phyloP scores from a whole-genome alignment of 2,329 filamentous ascomycete genomes.

The Aureobasidium namibiae region DNA sequence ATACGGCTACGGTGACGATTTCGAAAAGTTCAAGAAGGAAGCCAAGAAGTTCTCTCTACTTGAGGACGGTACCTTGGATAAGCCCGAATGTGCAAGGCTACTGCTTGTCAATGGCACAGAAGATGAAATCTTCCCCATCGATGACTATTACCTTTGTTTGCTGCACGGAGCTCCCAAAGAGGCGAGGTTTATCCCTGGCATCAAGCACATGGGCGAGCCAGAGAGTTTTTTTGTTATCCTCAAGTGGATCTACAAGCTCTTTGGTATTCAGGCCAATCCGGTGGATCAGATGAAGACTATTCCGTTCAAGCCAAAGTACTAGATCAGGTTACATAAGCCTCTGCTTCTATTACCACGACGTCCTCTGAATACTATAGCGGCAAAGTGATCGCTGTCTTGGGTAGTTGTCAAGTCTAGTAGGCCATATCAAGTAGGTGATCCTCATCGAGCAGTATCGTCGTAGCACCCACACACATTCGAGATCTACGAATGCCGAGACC shows the following conservation, averaged over 20 bases:
- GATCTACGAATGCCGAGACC: background rate
- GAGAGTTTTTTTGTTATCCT: slow-evolving; percentile 41
- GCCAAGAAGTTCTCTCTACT: slow-evolving; percentile 47
- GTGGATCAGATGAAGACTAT: slow-evolving; percentile 39
- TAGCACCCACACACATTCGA: background rate
- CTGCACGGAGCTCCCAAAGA: slow-evolving; percentile 47
- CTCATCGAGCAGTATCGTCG: no score
- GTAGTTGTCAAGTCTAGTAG: no score
- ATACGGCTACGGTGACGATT: slow-evolving; percentile 34
- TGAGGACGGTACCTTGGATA: slow-evolving; percentile 47
- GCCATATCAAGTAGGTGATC: no score
- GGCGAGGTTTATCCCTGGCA: slow-evolving; percentile 35
- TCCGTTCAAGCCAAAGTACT: slow-evolving; percentile 39
- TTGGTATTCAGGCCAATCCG: slow-evolving; percentile 35
- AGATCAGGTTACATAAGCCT: background rate
- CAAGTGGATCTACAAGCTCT: slow-evolving; percentile 41
- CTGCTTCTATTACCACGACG: background rate
- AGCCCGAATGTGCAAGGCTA: slow-evolving; percentile 39
- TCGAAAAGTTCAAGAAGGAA: slow-evolving; percentile 41
- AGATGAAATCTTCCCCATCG: slow-evolving; percentile 56
- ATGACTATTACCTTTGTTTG: slow-evolving; percentile 50
- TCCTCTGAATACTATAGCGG: no score
- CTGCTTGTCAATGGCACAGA: slow-evolving; percentile 51
- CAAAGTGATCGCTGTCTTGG: no score
- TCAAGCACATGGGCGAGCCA: slow-evolving; percentile 46